A percentile compares a stretch with the other conserved stretches of the same genome.
Conservation (phyloP, 306 rosid species). For the Quercus dentata region DNA sequence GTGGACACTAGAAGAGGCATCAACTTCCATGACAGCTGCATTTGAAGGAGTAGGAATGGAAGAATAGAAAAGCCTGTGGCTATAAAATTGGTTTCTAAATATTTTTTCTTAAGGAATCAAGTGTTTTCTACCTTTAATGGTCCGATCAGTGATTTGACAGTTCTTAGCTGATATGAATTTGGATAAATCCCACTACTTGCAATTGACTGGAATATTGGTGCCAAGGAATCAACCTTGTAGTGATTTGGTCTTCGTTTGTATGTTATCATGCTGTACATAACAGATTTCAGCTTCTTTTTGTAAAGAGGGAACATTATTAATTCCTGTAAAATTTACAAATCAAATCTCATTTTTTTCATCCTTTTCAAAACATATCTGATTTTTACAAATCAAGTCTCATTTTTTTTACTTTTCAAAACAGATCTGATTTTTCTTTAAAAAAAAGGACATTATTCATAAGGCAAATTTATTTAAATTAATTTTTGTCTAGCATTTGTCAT, state of each 20-base stretch:
- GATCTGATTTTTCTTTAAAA: too few relatives aligned
- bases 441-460: too few relatives aligned
- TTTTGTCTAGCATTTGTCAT: too few relatives aligned
- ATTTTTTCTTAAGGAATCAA: conserved; percentile 6
- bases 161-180: conserved; percentile 18
- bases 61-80: conserved; percentile 30
- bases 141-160: conserved; percentile 23
- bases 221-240: conserved; percentile 25
- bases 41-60: conserved; percentile 62
- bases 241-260: conserved; percentile 36
- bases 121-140: conserved; percentile 7
- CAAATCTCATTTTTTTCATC: too few relatives aligned
- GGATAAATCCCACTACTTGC: conserved; percentile 13
- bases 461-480: too few relatives aligned
- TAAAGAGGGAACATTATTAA: conserved; percentile 42
- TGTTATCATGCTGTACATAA: conserved; percentile 62
- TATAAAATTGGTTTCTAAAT: conserved; percentile 9
- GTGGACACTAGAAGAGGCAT: conserved; percentile 96
- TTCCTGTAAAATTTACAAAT: conserved; percentile 22
- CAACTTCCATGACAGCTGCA: conserved; percentile 88
- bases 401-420: too few relatives aligned
- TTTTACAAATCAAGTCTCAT: too few relatives aligned
- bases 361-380: too few relatives aligned
- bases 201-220: conserved; percentile 28
- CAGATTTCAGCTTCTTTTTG: conserved; percentile 54